phyloP scores from a whole-genome alignment of 768 basidiomycete species.

The Mycena latifolia region DNA sequence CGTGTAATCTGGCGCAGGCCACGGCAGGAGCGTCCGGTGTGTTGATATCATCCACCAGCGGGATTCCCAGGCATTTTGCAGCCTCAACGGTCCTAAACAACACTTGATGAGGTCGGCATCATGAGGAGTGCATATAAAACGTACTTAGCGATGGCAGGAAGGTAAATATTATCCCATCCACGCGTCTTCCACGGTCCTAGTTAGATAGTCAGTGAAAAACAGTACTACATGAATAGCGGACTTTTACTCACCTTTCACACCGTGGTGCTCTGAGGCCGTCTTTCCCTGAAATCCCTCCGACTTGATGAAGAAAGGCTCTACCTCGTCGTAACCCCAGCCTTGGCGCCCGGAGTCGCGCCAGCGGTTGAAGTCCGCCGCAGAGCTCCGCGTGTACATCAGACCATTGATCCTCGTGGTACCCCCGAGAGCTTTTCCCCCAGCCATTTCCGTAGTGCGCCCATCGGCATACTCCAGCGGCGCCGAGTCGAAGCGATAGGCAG shows the following conservation, averaged over 20 bases:
- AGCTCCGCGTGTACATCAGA: conserved; percentile 43
- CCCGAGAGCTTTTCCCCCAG: conserved; percentile 44
- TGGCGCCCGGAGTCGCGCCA: conserved; percentile 41
- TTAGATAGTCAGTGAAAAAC: no score
- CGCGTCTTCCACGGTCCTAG: conserved; percentile 39
- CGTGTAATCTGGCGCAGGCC: conserved; percentile 30
- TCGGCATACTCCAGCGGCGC: conserved; percentile 28
- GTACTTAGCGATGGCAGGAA: conserved; percentile 4
- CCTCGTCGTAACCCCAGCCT: conserved; percentile 45
- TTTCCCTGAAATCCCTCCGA: conserved; percentile 36
- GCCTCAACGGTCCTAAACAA: no score
- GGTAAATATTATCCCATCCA: conserved; percentile 16
- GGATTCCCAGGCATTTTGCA: conserved; percentile 26
- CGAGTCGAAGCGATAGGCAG: conserved; percentile 24
- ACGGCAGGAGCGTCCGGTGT: conserved; percentile 26
- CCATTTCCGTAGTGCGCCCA: conserved; percentile 31
- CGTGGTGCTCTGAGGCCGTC: no score
- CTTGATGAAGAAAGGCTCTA: conserved; percentile 42
- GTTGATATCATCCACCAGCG: conserved; percentile 32
- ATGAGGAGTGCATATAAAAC: neutral
- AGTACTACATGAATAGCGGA: no score
- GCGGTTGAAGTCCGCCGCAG: conserved; percentile 45
- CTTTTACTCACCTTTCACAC: no score
- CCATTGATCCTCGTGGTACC: conserved; percentile 46
- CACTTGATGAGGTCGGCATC: neutral